A percentile compares a stretch with the other conserved stretches of the same genome.
Conservation (phyloP, 306 rosid species). For the Dryas drummondii region DNA sequence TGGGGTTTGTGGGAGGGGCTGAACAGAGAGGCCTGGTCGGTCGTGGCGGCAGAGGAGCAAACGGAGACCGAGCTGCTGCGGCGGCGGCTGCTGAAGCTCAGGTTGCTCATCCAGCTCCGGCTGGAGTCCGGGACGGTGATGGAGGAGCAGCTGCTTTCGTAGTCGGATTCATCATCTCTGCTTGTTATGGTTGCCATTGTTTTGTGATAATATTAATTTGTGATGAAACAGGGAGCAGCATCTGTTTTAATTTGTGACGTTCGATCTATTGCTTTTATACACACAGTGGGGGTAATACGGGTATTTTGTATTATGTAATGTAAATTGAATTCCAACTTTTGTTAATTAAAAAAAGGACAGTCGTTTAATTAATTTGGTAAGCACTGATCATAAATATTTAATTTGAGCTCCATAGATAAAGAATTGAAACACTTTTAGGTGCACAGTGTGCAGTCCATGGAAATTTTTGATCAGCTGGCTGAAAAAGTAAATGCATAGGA, state of each 20-base stretch:
- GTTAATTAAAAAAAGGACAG: neutral
- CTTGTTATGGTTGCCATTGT: constrained; percentile 47
- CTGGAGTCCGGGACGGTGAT: constrained; percentile 72
- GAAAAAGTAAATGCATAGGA: neutral
- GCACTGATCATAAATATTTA: neutral
- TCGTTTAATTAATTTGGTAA: neutral
- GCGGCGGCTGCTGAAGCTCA: constrained; percentile 73
- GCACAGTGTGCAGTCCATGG: constrained; percentile 6
- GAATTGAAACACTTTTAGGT: constrained; percentile 11
- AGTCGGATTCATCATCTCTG: constrained; percentile 59
- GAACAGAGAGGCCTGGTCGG: constrained; percentile 28
- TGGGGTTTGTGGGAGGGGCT: constrained; percentile 64
- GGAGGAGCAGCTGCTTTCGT: constrained; percentile 82
- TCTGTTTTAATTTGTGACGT: constrained; percentile 21
- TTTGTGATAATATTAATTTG: constrained; percentile 1
- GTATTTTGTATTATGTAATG: neutral
- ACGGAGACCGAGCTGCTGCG: constrained; percentile 68
- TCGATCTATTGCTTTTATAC: constrained; percentile 28
- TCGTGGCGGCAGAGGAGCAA: constrained; percentile 34
- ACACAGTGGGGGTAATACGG: constrained; percentile 4
- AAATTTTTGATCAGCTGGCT: constrained; percentile 4
- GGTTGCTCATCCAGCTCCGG: constrained; percentile 87
- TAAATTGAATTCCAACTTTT: too few species aligned
- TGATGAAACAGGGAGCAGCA: constrained; percentile 19
- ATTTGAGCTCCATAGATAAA: neutral